Conservation (phyloP, 2,329 filamentous ascomycete species). For the Davidsoniella neocaledoniae region DNA sequence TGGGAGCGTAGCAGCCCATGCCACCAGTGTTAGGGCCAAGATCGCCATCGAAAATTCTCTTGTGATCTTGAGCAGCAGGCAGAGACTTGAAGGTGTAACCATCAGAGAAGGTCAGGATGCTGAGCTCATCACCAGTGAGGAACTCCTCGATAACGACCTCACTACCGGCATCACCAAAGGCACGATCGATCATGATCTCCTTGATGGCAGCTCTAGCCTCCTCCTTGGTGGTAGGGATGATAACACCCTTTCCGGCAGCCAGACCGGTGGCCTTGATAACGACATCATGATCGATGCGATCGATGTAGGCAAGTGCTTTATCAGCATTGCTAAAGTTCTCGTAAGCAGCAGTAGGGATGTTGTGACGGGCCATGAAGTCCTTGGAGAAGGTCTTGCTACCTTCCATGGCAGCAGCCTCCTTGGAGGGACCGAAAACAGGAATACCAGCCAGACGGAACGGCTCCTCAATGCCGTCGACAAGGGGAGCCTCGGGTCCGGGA, state of each 20-base stretch:
- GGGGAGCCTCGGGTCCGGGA: slow-evolving; percentile 81
- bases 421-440: slow-evolving; percentile 69
- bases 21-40: slow-evolving; percentile 86
- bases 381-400: slow-evolving; percentile 96
- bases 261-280: slow-evolving; percentile 91
- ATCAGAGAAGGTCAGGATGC: slow-evolving; percentile 81
- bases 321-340: slow-evolving; percentile 72
- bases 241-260: slow-evolving; percentile 89
- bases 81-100: slow-evolving; percentile 70
- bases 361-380: slow-evolving; percentile 87
- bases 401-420: slow-evolving; percentile 75
- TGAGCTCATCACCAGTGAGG: slow-evolving; percentile 78
- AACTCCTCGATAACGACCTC: slow-evolving; percentile 95
- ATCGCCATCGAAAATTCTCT: slow-evolving; percentile 82
- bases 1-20: slow-evolving; percentile 96
- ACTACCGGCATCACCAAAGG: slow-evolving; percentile 73
- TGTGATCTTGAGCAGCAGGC: slow-evolving; percentile 90
- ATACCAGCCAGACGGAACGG: slow-evolving; percentile 63
- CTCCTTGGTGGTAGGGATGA: slow-evolving; percentile 65
- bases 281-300: slow-evolving; percentile 51
- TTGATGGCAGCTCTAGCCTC: slow-evolving; percentile 70
- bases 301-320: slow-evolving; percentile 56
- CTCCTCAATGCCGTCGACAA: slow-evolving; percentile 77
- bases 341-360: slow-evolving; percentile 81
- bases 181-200: slow-evolving; percentile 77